Conservation (phyloP, 768 basidiomycete species). For the Coprinopsis cinerea region DNA sequence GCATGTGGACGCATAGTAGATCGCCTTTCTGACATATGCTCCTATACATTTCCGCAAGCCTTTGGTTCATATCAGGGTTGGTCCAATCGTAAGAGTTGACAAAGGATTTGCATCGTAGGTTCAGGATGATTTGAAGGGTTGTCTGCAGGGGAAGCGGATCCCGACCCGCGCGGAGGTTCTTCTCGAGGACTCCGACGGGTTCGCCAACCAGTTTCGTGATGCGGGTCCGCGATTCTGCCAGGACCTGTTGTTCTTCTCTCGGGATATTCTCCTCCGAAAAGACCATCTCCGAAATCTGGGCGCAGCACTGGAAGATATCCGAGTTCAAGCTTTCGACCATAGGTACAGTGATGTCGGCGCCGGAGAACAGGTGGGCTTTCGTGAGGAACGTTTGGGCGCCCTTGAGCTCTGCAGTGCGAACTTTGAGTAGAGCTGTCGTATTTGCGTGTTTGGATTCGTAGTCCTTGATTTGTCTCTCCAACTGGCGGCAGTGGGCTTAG, state of each 20-base stretch:
- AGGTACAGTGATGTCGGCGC: conserved; percentile 34
- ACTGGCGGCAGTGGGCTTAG: too few species aligned
- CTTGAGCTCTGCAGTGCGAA: conserved; percentile 33
- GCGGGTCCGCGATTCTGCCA: not conserved
- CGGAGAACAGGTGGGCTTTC: conserved; percentile 38
- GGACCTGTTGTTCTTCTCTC: conserved; percentile 3
- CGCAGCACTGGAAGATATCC: conserved; percentile 43
- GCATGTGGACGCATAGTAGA: not conserved
- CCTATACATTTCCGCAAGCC: conserved; percentile 3
- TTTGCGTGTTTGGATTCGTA: not conserved
- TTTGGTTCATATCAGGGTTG: conserved; percentile 2
- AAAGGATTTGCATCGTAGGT: not conserved
- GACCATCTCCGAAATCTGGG: conserved; percentile 35
- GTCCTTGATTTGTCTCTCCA: not conserved
- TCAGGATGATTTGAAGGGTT: conserved; percentile 5
- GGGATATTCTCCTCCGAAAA: conserved; percentile 3
- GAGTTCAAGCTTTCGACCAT: conserved; percentile 37
- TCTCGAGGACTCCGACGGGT: conserved; percentile 2
- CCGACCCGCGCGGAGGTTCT: not conserved
- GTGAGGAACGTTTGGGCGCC: conserved; percentile 38
- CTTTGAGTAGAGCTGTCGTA: conserved; percentile 15
- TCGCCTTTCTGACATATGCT: not conserved
- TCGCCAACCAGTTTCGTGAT: not conserved
- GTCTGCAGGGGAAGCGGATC: conserved; percentile 9
- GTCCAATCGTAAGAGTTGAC: not conserved